These are phyloP conservation scores for Angomonas ambiguus DNA, from an alignment of 208 protist genomes.

Conservation along the genomic window DNA sequence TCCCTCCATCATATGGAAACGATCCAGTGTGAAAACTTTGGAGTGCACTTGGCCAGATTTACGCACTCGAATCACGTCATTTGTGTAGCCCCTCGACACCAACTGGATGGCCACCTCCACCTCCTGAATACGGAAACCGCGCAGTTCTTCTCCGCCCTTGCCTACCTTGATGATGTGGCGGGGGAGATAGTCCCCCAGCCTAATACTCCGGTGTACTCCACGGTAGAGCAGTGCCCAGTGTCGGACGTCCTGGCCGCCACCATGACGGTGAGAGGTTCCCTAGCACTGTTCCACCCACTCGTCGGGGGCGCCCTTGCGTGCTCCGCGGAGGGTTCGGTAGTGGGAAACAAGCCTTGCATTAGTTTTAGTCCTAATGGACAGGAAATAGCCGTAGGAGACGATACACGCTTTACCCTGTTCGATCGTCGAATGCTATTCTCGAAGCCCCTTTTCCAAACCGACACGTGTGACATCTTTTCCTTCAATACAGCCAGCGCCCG, in stretches of 20 bases:
- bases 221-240: conserved; percentile 53
- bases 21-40: conserved; percentile 49
- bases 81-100: conserved; percentile 59
- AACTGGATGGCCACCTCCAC: conserved; percentile 76
- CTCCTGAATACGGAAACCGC: conserved; percentile 65
- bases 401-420: conserved; percentile 44
- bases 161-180: conserved; percentile 57
- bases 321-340: conserved; percentile 34
- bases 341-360: conserved; percentile 31
- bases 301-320: conserved; percentile 71
- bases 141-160: conserved; percentile 58
- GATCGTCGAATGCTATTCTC: conserved; percentile 57
- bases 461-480: conserved; percentile 42
- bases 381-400: conserved; percentile 56
- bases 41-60: conserved; percentile 57
- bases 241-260: conserved; percentile 66
- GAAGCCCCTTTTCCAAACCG: conserved; percentile 20
- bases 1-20: conserved; percentile 42
- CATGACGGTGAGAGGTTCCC: conserved; percentile 32
- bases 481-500: conserved; percentile 25
- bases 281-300: conserved; percentile 76
- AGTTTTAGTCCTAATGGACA: conserved; percentile 58
- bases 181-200: conserved; percentile 25
- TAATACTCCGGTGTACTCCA: conserved; percentile 64
- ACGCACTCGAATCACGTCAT: conserved; percentile 63